Evolutionary conservation across 495 filamentous ascomycete genomes (phyloP).

Genomic region (Aspergillus panamensis): DNA sequence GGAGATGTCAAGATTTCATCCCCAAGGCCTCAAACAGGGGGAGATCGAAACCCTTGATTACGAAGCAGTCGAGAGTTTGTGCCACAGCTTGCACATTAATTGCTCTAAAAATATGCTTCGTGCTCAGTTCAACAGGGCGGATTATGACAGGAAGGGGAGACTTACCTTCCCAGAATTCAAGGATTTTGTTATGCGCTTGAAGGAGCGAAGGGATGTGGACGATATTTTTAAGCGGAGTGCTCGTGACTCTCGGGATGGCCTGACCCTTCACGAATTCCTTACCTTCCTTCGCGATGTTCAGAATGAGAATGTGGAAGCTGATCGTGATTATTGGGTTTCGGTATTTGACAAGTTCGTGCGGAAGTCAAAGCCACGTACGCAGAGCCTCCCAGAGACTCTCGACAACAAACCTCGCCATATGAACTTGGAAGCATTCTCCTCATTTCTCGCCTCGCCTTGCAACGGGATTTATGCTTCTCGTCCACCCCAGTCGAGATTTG

Average conservation of each 20-base stretch:
- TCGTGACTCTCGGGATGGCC: constrained; percentile 53
- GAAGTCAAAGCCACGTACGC: constrained; percentile 53
- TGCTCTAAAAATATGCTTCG: constrained; percentile 70
- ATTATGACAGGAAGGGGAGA: constrained; percentile 54
- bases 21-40: constrained; percentile 48
- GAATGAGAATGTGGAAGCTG: constrained; percentile 65
- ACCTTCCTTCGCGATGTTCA: constrained; percentile 71
- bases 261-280: constrained; percentile 70
- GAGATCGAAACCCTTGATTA: constrained; percentile 72
- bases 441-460: constrained; percentile 69
- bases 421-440: constrained; percentile 68
- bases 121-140: constrained; percentile 73
- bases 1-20: constrained; percentile 73
- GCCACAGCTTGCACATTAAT: constrained; percentile 84
- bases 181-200: constrained; percentile 75
- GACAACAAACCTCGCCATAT: constrained; percentile 51
- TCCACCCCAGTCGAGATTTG: constrained; percentile 56
- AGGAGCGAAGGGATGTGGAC: constrained; percentile 76
- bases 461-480: constrained; percentile 59
- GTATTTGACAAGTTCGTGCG: constrained; percentile 74
- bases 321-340: constrained; percentile 62
- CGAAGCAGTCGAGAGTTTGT: constrained; percentile 72
- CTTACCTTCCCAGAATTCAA: constrained; percentile 76
- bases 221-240: constrained; percentile 57
- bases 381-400: constrained; percentile 34